Conservation (phyloP, 805 yeast genomes). For the Saccharomycopsis sp. region DNA sequence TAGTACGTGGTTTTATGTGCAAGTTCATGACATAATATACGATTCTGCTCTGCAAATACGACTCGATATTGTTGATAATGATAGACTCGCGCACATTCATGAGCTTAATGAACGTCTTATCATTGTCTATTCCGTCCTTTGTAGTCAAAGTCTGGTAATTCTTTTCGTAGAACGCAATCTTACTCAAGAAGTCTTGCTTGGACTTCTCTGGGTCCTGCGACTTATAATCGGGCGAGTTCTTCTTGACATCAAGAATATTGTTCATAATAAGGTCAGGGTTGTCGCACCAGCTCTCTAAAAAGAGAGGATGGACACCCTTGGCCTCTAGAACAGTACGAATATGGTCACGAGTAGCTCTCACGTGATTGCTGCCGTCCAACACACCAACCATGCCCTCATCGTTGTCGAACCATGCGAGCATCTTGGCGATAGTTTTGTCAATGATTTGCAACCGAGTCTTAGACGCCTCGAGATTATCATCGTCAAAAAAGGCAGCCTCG, state of each 20-base stretch:
- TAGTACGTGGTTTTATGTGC: slow-evolving; percentile 85
- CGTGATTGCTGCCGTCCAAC: slow-evolving; percentile 88
- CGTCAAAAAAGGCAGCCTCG: slow-evolving; percentile 72
- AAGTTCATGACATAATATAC: slow-evolving; percentile 95
- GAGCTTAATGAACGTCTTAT: slow-evolving; percentile 77
- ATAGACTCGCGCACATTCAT: slow-evolving; percentile 86
- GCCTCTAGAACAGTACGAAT: slow-evolving; percentile 55
- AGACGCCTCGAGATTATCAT: slow-evolving; percentile 58
- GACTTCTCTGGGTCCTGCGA: slow-evolving; percentile 68
- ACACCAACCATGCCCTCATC: slow-evolving; percentile 87
- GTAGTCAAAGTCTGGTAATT: slow-evolving; percentile 72
- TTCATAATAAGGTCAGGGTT: slow-evolving; percentile 70
- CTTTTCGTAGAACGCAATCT: slow-evolving; percentile 69
- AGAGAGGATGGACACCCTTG: slow-evolving; percentile 78
- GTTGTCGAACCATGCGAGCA: slow-evolving; percentile 79
- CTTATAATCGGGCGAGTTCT: slow-evolving; percentile 76
- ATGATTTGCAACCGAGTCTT: neutral
- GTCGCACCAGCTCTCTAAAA: slow-evolving; percentile 87
- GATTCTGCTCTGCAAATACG: slow-evolving; percentile 84
- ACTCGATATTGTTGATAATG: slow-evolving; percentile 77
- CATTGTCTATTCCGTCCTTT: slow-evolving; percentile 39
- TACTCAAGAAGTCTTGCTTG: slow-evolving; percentile 58
- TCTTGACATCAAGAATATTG: slow-evolving; percentile 80
- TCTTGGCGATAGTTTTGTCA: slow-evolving; percentile 62
- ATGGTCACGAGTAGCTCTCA: slow-evolving; percentile 60